These are phyloP conservation scores for Trichoderma semiorbis DNA, from an alignment of 2,329 filamentous ascomycete genomes.

Conservation along the genomic window DNA sequence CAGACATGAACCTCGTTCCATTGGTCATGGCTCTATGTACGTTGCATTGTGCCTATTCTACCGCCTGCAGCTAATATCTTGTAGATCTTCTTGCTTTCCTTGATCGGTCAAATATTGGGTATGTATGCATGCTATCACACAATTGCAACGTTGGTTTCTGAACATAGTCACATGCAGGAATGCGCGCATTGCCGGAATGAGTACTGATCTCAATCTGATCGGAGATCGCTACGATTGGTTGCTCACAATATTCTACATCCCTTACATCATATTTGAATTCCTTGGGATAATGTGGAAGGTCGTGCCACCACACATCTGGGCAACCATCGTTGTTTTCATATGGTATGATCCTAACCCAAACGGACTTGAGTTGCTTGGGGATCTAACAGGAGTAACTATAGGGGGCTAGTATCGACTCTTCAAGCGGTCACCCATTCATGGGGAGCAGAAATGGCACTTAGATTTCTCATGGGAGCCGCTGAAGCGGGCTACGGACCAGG, in stretches of 20 bases:
- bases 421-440: constrained; percentile 23
- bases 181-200: constrained; percentile 26
- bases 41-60: neutral
- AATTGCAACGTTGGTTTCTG: neutral
- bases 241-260: constrained; percentile 28
- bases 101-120: constrained; percentile 24
- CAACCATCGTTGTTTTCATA: constrained; percentile 23
- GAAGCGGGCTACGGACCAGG: constrained; percentile 30
- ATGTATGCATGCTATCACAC: neutral
- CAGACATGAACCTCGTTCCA: constrained; percentile 20
- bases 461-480: constrained; percentile 29
- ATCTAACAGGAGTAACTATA: neutral
- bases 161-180: constrained; percentile 16
- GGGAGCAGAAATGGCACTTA: constrained; percentile 23
- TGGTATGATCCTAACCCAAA: constrained; percentile 19
- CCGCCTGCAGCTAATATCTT: neutral
- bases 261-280: constrained; percentile 26
- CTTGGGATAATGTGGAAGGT: constrained; percentile 26
- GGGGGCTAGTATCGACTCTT: constrained; percentile 22
- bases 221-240: constrained; percentile 26
- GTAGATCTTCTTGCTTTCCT: constrained; percentile 23
- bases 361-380: neutral
- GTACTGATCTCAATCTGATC: constrained; percentile 21
- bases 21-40: constrained; percentile 19
- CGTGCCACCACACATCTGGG: constrained; percentile 24